Percentiles rank a stretch among this genome's conserved stretches.
phyloP scores from a whole-genome alignment of 306 rosid species.

The Fragaria vesca region DNA sequence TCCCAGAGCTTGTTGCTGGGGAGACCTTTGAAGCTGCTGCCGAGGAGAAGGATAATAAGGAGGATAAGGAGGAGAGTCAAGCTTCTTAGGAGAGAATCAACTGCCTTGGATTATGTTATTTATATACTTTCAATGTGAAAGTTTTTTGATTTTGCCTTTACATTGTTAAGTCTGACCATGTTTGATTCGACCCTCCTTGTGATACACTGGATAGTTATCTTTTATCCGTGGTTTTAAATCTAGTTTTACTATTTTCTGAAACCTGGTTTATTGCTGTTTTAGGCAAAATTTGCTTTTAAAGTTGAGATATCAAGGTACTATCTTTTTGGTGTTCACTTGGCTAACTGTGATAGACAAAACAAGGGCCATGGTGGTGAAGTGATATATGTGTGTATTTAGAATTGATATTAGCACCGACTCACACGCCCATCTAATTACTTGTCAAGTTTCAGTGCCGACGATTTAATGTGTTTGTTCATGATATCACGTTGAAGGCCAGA shows the following conservation, averaged over 20 bases:
- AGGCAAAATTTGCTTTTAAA: too few relatives aligned
- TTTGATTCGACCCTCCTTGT: slow-evolving; percentile 16
- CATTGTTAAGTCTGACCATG: slow-evolving; percentile 19
- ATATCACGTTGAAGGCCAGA: neutral
- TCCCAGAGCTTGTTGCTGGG: slow-evolving; percentile 85
- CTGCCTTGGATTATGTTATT: slow-evolving; percentile 40
- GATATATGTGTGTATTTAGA: neutral
- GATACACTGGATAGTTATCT: slow-evolving; percentile 24
- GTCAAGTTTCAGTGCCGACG: neutral
- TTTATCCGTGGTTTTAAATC: neutral
- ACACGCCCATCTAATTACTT: neutral
- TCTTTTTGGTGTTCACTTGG: too few relatives aligned
- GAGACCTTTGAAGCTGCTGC: slow-evolving; percentile 89
- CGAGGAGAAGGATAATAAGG: slow-evolving; percentile 52
- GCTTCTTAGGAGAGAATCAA: slow-evolving; percentile 41
- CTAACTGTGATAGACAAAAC: too few relatives aligned
- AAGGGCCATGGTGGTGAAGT: too few relatives aligned
- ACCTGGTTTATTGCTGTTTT: neutral
- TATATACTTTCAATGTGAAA: slow-evolving; percentile 33
- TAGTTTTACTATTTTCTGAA: neutral
- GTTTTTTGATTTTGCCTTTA: slow-evolving; percentile 21
- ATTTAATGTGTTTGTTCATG: neutral
- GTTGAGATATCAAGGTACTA: too few relatives aligned
- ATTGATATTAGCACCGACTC: neutral
- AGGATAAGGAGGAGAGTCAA: slow-evolving; percentile 31